These are phyloP conservation scores for Tuber calosporum DNA, from an alignment of 495 filamentous ascomycete species.

Conservation along the genomic window DNA sequence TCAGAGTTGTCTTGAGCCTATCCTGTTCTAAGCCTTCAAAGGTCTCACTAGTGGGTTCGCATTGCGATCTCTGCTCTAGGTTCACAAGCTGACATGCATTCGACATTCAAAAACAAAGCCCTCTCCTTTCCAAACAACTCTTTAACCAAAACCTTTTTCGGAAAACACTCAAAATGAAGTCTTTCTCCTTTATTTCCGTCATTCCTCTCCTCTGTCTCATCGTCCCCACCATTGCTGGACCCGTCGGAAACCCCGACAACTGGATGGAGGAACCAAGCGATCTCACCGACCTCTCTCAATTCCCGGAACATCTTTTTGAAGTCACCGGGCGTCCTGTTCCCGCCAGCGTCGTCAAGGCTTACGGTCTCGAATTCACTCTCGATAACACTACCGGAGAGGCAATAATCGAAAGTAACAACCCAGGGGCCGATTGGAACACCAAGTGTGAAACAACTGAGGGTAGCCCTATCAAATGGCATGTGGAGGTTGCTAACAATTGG, in stretches of 20 bases:
- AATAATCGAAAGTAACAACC: neutral
- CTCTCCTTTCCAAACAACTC: neutral
- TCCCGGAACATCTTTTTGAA: neutral
- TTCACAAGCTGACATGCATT: neutral
- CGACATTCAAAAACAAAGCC: neutral
- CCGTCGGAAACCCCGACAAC: neutral
- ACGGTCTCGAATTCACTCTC: neutral
- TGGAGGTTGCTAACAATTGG: neutral
- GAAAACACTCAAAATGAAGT: neutral
- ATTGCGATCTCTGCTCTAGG: too few relatives aligned
- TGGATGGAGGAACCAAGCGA: neutral
- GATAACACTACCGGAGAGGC: neutral
- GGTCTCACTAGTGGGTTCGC: too few relatives aligned
- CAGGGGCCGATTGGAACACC: neutral
- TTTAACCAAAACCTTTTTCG: neutral
- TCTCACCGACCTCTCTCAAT: neutral
- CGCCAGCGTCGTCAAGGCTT: neutral
- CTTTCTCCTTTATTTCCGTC: neutral
- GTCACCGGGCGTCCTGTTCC: neutral
- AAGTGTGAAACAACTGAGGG: neutral
- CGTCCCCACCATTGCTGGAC: neutral
- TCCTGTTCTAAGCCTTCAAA: too few relatives aligned
- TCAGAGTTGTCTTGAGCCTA: too few relatives aligned
- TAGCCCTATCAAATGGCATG: neutral
- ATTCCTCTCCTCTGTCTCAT: neutral